Evolutionary conservation across 768 basidiomycete species (phyloP).

Genomic region (Kockovaella imperatae): DNA sequence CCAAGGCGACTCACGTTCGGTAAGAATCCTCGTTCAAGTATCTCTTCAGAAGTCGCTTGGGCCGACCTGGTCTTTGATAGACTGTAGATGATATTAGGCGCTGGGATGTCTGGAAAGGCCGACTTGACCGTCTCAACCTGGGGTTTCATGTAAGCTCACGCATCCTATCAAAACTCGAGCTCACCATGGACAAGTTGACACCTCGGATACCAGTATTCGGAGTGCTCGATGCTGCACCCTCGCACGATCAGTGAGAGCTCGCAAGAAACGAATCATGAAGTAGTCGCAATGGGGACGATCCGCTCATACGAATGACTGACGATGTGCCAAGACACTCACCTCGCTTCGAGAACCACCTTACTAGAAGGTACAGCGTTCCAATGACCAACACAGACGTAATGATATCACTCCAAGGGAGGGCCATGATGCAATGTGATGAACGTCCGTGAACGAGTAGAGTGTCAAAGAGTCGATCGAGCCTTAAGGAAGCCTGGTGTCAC

Average conservation of each 20-base stretch:
- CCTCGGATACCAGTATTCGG: slow-evolving; percentile 18
- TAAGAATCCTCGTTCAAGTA: slow-evolving; percentile 36
- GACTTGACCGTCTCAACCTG: slow-evolving; percentile 38
- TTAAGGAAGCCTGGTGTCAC: no score
- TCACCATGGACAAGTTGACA: slow-evolving; percentile 27
- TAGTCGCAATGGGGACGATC: neutral
- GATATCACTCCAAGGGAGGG: slow-evolving; percentile 30
- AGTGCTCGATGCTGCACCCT: slow-evolving; percentile 1
- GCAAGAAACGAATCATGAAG: neutral
- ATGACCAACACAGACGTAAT: slow-evolving; percentile 29
- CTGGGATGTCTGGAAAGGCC: slow-evolving; percentile 38
- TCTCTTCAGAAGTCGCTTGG: slow-evolving; percentile 39
- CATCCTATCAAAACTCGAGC: neutral
- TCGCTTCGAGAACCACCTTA: slow-evolving; percentile 24
- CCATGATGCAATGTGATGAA: slow-evolving; percentile 6
- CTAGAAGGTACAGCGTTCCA: slow-evolving; percentile 18
- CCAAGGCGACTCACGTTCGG: slow-evolving; percentile 22
- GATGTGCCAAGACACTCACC: slow-evolving; percentile 5
- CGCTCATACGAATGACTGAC: neutral
- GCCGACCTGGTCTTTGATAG: slow-evolving; percentile 35
- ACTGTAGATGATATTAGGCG: slow-evolving; percentile 33
- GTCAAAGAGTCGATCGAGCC: no score
- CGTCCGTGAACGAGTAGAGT: neutral
- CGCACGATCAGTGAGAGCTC: neutral
- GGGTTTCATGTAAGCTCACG: neutral